These are phyloP conservation scores for Angophora floribunda DNA, from an alignment of 345 rosid species.

Conservation along the genomic window DNA sequence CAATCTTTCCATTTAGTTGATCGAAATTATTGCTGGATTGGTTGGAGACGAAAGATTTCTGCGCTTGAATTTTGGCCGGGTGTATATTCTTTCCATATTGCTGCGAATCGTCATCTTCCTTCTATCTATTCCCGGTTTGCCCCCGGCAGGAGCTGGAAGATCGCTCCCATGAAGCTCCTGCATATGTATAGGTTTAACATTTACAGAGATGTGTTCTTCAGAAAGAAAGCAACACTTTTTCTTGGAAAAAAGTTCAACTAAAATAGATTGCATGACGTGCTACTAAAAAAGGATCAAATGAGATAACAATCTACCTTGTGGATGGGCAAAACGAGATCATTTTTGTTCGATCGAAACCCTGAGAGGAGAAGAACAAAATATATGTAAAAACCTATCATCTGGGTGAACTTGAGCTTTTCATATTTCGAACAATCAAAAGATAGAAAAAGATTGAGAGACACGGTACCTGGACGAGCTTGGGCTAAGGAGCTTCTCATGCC, in stretches of 20 bases:
- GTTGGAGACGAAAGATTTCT: too few species aligned
- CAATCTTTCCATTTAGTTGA: too few species aligned
- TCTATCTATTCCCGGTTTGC: constrained; percentile 9
- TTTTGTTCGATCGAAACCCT: neutral
- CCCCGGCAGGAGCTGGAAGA: neutral
- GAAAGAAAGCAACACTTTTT: neutral
- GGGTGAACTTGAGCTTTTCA: neutral
- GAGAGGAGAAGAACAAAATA: neutral
- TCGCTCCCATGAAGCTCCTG: constrained; percentile 21
- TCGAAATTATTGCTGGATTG: too few species aligned
- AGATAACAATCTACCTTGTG: neutral
- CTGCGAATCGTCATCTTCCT: constrained; percentile 20
- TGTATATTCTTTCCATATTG: too few species aligned
- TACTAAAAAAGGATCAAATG: neutral
- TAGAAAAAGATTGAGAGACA: neutral
- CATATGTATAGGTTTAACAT: neutral
- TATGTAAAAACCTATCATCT: neutral
- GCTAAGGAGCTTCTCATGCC: constrained; percentile 1
- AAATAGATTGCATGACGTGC: neutral
- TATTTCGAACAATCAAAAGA: neutral
- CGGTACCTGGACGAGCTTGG: constrained; percentile 25
- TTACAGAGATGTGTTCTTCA: neutral
- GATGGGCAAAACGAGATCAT: neutral
- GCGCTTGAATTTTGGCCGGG: too few species aligned
- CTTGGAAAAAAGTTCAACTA: neutral